Evolutionary conservation across 345 rosid genomes (phyloP).

Genomic region (Zanthoxylum bungeanum): DNA sequence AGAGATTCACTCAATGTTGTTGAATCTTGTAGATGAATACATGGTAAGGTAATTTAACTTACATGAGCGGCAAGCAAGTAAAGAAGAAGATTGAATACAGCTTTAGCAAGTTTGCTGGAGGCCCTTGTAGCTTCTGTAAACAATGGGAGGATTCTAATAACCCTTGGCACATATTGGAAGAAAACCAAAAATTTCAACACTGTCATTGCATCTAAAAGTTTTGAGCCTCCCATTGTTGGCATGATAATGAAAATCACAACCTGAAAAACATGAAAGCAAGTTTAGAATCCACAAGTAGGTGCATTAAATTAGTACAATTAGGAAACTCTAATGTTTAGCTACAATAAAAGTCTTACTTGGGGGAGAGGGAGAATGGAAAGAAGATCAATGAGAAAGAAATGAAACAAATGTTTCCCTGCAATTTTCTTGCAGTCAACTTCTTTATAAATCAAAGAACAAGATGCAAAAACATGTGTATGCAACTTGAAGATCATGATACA

Average conservation of each 20-base stretch:
- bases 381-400: constrained; percentile 30
- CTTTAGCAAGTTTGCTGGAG: constrained; percentile 29
- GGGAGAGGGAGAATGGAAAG: constrained; percentile 51
- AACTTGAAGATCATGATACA: not conserved
- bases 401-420: not conserved
- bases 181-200: constrained; percentile 20
- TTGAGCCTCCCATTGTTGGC: not conserved
- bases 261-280: not conserved
- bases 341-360: constrained; percentile 22
- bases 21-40: not conserved
- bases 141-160: constrained; percentile 29
- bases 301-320: not conserved
- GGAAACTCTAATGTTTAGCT: not conserved
- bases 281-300: not conserved
- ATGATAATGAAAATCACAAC: not conserved
- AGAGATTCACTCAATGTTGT: not conserved
- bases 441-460: not conserved
- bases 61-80: constrained; percentile 41
- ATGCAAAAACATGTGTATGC: not conserved
- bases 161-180: constrained; percentile 35
- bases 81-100: constrained; percentile 4
- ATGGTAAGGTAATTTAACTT: constrained; percentile 11
- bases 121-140: constrained; percentile 26
- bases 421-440: not conserved
- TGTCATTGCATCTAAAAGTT: constrained; percentile 23